Evolutionary conservation across 2,329 filamentous ascomycete genomes (phyloP).

Genomic region (Cercospora sp.): DNA sequence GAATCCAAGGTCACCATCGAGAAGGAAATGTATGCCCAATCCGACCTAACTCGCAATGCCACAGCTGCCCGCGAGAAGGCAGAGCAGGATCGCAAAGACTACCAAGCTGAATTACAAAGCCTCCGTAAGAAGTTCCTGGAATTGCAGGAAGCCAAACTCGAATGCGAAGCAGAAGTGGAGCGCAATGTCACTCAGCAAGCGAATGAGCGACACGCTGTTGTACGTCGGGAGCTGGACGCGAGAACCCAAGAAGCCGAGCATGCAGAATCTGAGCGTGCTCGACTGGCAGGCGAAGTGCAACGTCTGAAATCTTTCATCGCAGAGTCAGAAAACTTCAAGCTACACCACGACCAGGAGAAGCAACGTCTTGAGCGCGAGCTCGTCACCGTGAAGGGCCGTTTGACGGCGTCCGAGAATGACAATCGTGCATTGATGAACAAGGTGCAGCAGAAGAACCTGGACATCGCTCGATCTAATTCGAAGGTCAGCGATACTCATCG

Average conservation of each 20-base stretch:
- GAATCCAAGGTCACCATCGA: slow-evolving; percentile 97
- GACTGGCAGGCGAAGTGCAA: slow-evolving; percentile 77
- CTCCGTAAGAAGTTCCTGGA: slow-evolving; percentile 81
- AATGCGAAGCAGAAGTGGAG: slow-evolving; percentile 79
- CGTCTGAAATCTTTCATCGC: slow-evolving; percentile 83
- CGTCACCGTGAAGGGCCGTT: slow-evolving; percentile 82
- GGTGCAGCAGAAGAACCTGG: slow-evolving; percentile 92
- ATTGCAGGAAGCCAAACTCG: slow-evolving; percentile 79
- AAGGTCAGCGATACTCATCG: slow-evolving; percentile 81
- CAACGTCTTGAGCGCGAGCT: slow-evolving; percentile 89
- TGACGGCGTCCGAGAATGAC: slow-evolving; percentile 92
- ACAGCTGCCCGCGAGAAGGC: slow-evolving; percentile 77
- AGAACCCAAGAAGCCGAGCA: slow-evolving; percentile 75
- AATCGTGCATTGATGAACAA: slow-evolving; percentile 95
- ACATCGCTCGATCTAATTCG: slow-evolving; percentile 88
- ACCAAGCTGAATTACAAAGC: slow-evolving; percentile 79
- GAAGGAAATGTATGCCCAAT: slow-evolving; percentile 94
- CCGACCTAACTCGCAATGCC: slow-evolving; percentile 83
- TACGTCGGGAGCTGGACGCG: slow-evolving; percentile 77
- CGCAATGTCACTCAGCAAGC: slow-evolving; percentile 75
- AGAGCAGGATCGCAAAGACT: slow-evolving; percentile 85
- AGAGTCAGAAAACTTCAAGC: slow-evolving; percentile 83
- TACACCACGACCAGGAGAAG: slow-evolving; percentile 90
- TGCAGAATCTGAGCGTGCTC: slow-evolving; percentile 75
- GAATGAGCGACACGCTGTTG: slow-evolving; percentile 73